These are phyloP conservation scores for Gossypium raimondii DNA, from an alignment of 345 rosid species.

Conservation along the genomic window DNA sequence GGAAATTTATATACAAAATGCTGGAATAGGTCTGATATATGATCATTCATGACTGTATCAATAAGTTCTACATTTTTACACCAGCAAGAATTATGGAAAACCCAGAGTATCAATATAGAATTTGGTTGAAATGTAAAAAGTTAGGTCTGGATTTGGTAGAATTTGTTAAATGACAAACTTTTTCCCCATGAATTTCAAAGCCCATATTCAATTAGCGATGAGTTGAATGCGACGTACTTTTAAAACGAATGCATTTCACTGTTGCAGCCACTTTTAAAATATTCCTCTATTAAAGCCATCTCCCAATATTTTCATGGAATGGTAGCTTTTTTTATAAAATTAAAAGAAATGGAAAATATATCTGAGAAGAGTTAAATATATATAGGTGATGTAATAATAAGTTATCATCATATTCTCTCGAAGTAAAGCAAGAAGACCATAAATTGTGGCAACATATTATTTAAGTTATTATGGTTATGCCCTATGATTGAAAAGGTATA, in stretches of 20 bases:
- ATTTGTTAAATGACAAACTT: not conserved
- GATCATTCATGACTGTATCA: conserved; percentile 25
- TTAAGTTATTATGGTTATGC: not conserved
- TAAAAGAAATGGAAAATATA: no score
- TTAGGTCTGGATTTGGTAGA: not conserved
- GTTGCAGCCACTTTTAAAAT: no score
- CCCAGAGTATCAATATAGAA: not conserved
- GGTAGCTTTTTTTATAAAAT: no score
- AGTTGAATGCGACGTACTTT: no score
- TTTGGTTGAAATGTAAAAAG: not conserved
- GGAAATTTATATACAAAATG: conserved; percentile 24
- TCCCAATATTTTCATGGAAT: no score
- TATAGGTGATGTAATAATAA: not conserved
- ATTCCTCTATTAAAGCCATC: no score
- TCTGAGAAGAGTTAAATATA: no score
- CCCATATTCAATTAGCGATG: no score
- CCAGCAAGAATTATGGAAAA: conserved; percentile 1
- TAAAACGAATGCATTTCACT: no score
- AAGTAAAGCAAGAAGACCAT: not conserved
- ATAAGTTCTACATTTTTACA: conserved; percentile 14
- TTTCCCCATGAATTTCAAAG: not conserved
- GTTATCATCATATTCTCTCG: not conserved
- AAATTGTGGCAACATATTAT: not conserved
- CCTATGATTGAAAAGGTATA: not conserved
- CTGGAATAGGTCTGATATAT: conserved; percentile 15